Evolutionary conservation across 176 grass and related monocot genomes (phyloP).

Genomic region (Juncus effusus): DNA sequence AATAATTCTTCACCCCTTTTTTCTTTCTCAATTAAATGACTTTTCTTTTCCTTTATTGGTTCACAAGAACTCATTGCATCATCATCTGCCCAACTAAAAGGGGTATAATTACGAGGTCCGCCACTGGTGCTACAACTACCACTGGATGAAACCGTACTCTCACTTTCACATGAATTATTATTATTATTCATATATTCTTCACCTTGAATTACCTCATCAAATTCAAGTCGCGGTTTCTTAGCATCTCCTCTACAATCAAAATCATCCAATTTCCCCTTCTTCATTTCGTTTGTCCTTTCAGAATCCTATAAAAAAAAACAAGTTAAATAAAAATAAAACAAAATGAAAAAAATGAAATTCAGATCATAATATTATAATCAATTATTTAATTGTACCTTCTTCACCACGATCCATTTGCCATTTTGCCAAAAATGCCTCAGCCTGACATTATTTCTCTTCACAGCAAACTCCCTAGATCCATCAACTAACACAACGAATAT

Average conservation of each 20-base stretch:
- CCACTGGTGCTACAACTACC: conserved; percentile 39
- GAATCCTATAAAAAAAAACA: conserved; percentile 22
- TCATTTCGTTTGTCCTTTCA: conserved; percentile 1
- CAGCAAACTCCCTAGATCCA: conserved; percentile 14
- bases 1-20: conserved; percentile 15
- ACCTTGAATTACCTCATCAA: conserved; percentile 23
- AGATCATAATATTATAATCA: conserved; percentile 5
- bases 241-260: not conserved
- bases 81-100: conserved; percentile 19
- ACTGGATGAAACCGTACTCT: conserved; percentile 35
- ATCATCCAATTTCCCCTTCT: conserved; percentile 1
- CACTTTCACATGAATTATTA: conserved; percentile 16
- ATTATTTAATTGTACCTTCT: conserved; percentile 37
- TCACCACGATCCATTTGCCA: conserved; percentile 40
- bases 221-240: conserved; percentile 12
- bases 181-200: conserved; percentile 16
- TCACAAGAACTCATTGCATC: conserved; percentile 25
- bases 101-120: conserved; percentile 25
- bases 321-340: not conserved
- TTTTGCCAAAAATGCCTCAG: conserved; percentile 13
- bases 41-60: conserved; percentile 18
- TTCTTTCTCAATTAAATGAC: conserved; percentile 25
- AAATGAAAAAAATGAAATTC: conserved; percentile 3
- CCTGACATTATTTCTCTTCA: conserved; percentile 20
- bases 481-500: conserved; percentile 41